Conservation (phyloP, 768 basidiomycete species). For the Auricularia cornea region DNA sequence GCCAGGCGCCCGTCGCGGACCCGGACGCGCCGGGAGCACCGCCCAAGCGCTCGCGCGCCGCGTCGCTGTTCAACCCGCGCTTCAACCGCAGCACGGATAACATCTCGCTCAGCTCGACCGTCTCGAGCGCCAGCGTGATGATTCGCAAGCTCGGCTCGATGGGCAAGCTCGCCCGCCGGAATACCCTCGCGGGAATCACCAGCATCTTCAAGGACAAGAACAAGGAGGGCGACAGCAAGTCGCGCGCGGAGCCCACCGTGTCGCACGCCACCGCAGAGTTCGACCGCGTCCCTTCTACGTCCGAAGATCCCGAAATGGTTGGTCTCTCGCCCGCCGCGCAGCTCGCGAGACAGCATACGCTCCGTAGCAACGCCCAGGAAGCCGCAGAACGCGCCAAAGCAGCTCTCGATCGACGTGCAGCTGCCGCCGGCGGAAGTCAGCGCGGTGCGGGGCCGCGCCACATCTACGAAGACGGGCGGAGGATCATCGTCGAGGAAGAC, state of each 20-base stretch:
- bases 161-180: slow-evolving; percentile 80
- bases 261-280: slow-evolving; percentile 81
- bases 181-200: slow-evolving; percentile 85
- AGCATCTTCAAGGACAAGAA: slow-evolving; percentile 88
- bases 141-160: slow-evolving; percentile 91
- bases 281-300: slow-evolving; percentile 54
- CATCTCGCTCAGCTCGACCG: slow-evolving; percentile 90
- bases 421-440: not conserved
- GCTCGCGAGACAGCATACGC: slow-evolving; percentile 83
- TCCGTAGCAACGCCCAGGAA: slow-evolving; percentile 60
- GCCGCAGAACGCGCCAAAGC: slow-evolving; percentile 60
- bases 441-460: slow-evolving; percentile 30
- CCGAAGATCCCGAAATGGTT: slow-evolving; percentile 43
- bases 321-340: slow-evolving; percentile 87
- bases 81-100: slow-evolving; percentile 88
- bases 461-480: slow-evolving; percentile 59
- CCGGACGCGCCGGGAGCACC: slow-evolving; percentile 11
- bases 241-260: slow-evolving; percentile 56
- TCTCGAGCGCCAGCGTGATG: slow-evolving; percentile 91
- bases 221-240: slow-evolving; percentile 37
- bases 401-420: not conserved
- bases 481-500: slow-evolving; percentile 63
- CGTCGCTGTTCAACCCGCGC: slow-evolving; percentile 78
- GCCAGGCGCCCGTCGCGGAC: slow-evolving; percentile 10
- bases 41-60: slow-evolving; percentile 39